Evolutionary conservation across 371 early-diverging fungal genomes (phyloP), one percentile per base, ranked within the genome.

Genomic region (Mortierella sp.): DNA sequence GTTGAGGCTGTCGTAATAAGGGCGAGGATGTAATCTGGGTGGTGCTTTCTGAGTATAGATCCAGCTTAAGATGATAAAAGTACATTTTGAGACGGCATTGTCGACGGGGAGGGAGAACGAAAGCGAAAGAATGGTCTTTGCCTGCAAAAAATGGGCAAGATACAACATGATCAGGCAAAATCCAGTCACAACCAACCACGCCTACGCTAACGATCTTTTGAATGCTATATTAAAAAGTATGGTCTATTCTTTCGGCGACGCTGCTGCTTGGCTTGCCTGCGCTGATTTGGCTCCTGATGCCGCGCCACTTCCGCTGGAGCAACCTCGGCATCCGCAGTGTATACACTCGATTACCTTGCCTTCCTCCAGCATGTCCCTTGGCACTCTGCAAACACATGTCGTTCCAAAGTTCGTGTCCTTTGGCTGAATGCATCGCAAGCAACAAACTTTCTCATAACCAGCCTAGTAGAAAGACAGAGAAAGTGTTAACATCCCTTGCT

Each of bases 371-470:
- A 94, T 95, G 48, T 84, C 88, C 76, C 92, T 92, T 7, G 99
- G 99, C 27, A 99, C 98, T 60, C 99, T 91, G 85, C 99, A 99
- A 9, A 98, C 92, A 81, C 99, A 99, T 9, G 96, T 93, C 8
- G 97, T 98, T 26, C 98, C 98, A 84, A 94, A 96, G 80, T 97
- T 98, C 30, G 97, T 99, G 73, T 99, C 99, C 63, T 89, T 89
- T 39, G 98, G 93, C 70, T 99, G 99, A 51, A 99, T 94, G 80
- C 99, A 99, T 50, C 96, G 86, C 58, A 99, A 75, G 79, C 99
- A 99, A 80, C 99, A 99, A 50, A 99, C 85, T 66, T 95, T 95
- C 78, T 99, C 99, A 79, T 95, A 99, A 23, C 99, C 99, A 53
- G 90, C 88, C 93, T 95, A 79, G 50, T 9, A 42, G n/a, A 48